Percentiles rank a stretch among this genome's conserved stretches.
phyloP scores from a whole-genome alignment of 176 grass and related monocot genomes.

The Rhynchospora pubera region DNA sequence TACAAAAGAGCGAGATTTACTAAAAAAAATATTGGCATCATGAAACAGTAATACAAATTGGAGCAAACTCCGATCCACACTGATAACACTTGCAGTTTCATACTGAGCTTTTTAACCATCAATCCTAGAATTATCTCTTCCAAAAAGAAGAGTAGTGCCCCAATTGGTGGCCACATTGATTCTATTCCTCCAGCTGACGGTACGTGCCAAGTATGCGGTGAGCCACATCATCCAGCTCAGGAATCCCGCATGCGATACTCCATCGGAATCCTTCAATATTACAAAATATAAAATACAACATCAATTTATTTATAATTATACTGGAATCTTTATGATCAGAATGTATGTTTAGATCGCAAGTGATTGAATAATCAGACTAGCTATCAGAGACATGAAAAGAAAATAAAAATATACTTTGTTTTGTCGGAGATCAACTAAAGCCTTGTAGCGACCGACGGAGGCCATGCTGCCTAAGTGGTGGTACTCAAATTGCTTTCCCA shows the following conservation, averaged over 20 bases:
- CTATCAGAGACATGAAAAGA: not conserved
- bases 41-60: not conserved
- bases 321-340: not conserved
- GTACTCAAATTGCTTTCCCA: slow-evolving; percentile 76
- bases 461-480: slow-evolving; percentile 88
- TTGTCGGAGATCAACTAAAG: slow-evolving; percentile 76
- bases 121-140: slow-evolving; percentile 65
- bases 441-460: slow-evolving; percentile 77
- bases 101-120: slow-evolving; percentile 8
- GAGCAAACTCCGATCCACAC: not conserved
- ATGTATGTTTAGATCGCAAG: too few relatives aligned
- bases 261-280: slow-evolving; percentile 36
- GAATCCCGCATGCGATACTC: slow-evolving; percentile 56
- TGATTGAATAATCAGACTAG: too few relatives aligned
- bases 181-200: slow-evolving; percentile 78
- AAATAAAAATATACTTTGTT: slow-evolving; percentile 34
- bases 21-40: too few relatives aligned
- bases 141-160: slow-evolving; percentile 58
- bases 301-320: not conserved
- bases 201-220: slow-evolving; percentile 66
- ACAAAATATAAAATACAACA: too few relatives aligned
- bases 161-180: slow-evolving; percentile 69
- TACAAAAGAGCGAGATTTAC: too few relatives aligned
- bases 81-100: not conserved
- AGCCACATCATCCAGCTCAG: slow-evolving; percentile 78